phyloP scores from a whole-genome alignment of 164 flowering plant species.

The Magnolia changhungtana region DNA sequence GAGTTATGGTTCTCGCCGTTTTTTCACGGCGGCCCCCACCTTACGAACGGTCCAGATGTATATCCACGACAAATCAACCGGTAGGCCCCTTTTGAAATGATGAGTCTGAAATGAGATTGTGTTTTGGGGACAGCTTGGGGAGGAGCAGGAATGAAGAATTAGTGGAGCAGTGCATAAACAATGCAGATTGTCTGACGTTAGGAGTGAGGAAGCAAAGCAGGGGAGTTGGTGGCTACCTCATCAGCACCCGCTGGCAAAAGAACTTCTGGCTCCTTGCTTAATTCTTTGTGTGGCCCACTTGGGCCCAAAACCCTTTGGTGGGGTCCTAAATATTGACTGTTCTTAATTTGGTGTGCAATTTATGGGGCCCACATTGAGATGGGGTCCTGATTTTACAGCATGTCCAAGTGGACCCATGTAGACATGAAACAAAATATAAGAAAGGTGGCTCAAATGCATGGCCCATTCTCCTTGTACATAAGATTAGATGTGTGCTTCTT shows the following conservation, averaged over 20 bases:
- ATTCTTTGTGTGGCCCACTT: neutral
- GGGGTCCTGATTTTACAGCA: neutral
- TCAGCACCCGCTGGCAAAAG: constrained; percentile 91
- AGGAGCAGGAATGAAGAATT: constrained; percentile 53
- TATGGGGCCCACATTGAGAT: too few species aligned
- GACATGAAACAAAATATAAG: neutral
- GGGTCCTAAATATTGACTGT: neutral
- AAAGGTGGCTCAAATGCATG: neutral
- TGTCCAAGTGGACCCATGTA: neutral
- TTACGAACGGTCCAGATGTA: too few species aligned
- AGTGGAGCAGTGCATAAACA: constrained; percentile 79
- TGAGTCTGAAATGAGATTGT: neutral
- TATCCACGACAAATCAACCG: too few species aligned
- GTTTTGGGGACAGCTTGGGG: constrained; percentile 39
- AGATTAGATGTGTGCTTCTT: neutral
- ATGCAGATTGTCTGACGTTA: constrained; percentile 69
- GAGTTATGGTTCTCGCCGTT: too few species aligned
- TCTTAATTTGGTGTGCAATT: neutral
- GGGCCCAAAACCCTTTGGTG: neutral
- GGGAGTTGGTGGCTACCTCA: constrained; percentile 76
- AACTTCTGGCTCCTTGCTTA: constrained; percentile 73
- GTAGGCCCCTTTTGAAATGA: too few species aligned
- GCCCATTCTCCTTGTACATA: neutral
- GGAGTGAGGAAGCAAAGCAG: constrained; percentile 79
- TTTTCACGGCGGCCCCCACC: too few species aligned